Base-by-base conservation (phyloP, 495 filamentous ascomycete genomes). In the Annulohypoxylon stygium region DNA sequence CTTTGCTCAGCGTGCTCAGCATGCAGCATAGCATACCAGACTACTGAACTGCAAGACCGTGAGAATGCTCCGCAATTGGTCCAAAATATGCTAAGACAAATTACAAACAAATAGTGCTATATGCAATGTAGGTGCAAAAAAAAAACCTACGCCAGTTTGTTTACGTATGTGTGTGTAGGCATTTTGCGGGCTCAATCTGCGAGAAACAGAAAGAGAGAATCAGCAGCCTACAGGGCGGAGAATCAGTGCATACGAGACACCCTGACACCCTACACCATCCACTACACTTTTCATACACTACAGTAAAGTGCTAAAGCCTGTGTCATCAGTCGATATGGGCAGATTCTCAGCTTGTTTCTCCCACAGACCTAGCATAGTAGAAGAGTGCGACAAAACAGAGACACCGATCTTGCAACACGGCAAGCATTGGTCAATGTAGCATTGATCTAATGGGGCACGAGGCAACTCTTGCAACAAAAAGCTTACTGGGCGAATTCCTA, bases 401-500 rank as follows among this genome's bases (percentile, higher is more conserved):
- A 77, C 72, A 72, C 37, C 66, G 72, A 75, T 70, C 63, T 69
- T 62, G 71, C 72, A 36, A 47, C 23, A 70, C 34, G 58, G 25
- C 58, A 63, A 68, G 68, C 68, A 66, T 69, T 67, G 69, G 65
- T 39, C 65, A 74, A 67, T 60, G 67, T 71, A 75, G 76, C 76
- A 78, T 75, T 75, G 55, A 78, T 69, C 65, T 57, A 59, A 75
- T 43, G 63, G 64, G 57, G 67, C 60, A 71, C 76, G 69, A 70
- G 63, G 76, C 76, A 74, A 30, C 53, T 51, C 71, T 73, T 74
- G 76, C 73, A 68, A 72, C 76, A 74, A 65, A 69, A 69, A 65
- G 65, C 60, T 73, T 69, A 48, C 76, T 71, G 67, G 70, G 61
- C 59, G 60, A 68, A 66, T 67, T 73, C 71, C 59, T 64, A 43